Evolutionary conservation across 2,329 filamentous ascomycete genomes (phyloP).

Genomic region (Cercospora zeina): DNA sequence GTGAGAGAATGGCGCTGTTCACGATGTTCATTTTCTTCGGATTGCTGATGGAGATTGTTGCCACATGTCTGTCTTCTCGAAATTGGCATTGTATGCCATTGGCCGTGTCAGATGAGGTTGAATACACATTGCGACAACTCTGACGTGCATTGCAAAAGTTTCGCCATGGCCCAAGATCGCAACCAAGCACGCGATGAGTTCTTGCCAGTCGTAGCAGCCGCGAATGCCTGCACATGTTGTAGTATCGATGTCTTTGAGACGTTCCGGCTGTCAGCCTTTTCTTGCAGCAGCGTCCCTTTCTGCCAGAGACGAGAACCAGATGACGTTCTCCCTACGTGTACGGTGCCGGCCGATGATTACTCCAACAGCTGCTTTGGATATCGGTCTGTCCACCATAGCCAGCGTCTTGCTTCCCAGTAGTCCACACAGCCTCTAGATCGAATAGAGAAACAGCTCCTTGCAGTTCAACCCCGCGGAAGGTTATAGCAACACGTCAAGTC

Average conservation of each 20-base stretch:
- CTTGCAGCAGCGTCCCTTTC: background rate
- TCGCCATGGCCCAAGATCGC: background rate
- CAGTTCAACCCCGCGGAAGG: slow-evolving; percentile 7
- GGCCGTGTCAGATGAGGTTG: background rate
- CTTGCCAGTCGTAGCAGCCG: background rate
- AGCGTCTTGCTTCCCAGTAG: background rate
- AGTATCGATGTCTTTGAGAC: background rate
- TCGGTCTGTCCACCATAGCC: background rate
- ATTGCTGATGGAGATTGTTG: slow-evolving; percentile 34
- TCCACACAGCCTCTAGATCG: background rate
- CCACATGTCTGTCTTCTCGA: slow-evolving; percentile 15
- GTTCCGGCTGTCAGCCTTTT: background rate
- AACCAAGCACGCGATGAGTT: background rate
- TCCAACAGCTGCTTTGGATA: background rate
- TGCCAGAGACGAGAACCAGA: background rate
- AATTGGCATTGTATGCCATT: slow-evolving; percentile 3
- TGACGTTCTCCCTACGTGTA: background rate
- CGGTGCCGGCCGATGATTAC: background rate
- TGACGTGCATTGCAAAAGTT: background rate
- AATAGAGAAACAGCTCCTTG: background rate
- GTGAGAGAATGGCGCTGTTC: slow-evolving; percentile 25
- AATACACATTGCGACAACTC: background rate
- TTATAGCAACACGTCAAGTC: slow-evolving; percentile 3
- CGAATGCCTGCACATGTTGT: background rate
- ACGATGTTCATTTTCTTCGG: slow-evolving; percentile 37